Percentiles rank a stretch among this genome's conserved stretches.
These are phyloP conservation scores for Candida tunisiensis DNA, from an alignment of 1,139 yeast genomes.

Conservation along the genomic window DNA sequence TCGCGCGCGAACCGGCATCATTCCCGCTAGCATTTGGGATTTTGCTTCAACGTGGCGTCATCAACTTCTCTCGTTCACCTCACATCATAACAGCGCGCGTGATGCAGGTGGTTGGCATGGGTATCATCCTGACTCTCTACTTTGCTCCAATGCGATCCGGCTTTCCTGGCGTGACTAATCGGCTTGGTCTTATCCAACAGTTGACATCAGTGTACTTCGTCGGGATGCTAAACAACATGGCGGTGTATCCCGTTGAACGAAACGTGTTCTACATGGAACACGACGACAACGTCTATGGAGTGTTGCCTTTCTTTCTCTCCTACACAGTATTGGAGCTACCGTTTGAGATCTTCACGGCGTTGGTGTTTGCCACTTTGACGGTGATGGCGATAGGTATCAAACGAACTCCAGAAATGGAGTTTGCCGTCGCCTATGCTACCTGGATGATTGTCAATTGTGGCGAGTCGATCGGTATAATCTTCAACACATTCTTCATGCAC, in stretches of 20 bases:
- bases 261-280: slow-evolving; percentile 66
- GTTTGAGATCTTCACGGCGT: slow-evolving; percentile 43
- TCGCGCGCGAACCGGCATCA: slow-evolving; percentile 15
- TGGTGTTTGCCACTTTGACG: slow-evolving; percentile 41
- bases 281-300: slow-evolving; percentile 56
- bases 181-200: slow-evolving; percentile 67
- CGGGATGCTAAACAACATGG: slow-evolving; percentile 63
- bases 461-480: slow-evolving; percentile 66
- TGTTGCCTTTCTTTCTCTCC: slow-evolving; percentile 44
- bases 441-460: slow-evolving; percentile 53
- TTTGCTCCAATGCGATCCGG: slow-evolving; percentile 51
- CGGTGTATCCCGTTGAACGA: slow-evolving; percentile 60
- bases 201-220: slow-evolving; percentile 56
- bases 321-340: slow-evolving; percentile 62
- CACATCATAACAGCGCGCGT: slow-evolving; percentile 50
- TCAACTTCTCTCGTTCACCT: slow-evolving; percentile 41
- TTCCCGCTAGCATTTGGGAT: slow-evolving; percentile 24
- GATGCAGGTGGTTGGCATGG: slow-evolving; percentile 51
- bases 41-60: slow-evolving; percentile 26
- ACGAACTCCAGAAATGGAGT: slow-evolving; percentile 49
- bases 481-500: slow-evolving; percentile 58
- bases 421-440: slow-evolving; percentile 41
- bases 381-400: slow-evolving; percentile 64
- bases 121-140: slow-evolving; percentile 47
- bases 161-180: slow-evolving; percentile 42